A percentile compares a stretch with the other conserved stretches of the same genome.
Evolutionary conservation across 345 rosid genomes (phyloP).

Genomic region (Gossypium australe): DNA sequence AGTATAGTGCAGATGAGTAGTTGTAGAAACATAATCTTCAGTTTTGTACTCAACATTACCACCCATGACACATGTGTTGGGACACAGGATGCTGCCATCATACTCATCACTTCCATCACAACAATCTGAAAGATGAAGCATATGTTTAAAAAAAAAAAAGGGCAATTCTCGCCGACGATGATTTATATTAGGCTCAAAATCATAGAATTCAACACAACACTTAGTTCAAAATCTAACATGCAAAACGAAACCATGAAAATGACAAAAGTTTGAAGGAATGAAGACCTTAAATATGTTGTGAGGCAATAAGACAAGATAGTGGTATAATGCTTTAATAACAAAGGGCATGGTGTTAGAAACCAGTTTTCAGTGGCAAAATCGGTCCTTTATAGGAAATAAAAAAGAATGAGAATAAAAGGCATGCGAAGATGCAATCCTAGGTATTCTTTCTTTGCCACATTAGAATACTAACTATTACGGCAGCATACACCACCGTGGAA

Average conservation of each 20-base stretch:
- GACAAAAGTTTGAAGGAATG: background rate
- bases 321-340: background rate
- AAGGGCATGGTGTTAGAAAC: background rate
- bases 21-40: slow-evolving; percentile 25
- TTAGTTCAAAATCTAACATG: background rate
- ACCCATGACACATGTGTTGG: slow-evolving; percentile 61
- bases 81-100: slow-evolving; percentile 38
- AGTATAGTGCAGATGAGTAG: slow-evolving; percentile 13
- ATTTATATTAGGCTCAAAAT: background rate
- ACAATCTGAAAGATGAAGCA: slow-evolving; percentile 38
- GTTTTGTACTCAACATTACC: slow-evolving; percentile 57
- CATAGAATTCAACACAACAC: background rate
- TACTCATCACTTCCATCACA: slow-evolving; percentile 82
- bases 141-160: background rate
- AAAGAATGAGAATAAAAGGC: background rate
- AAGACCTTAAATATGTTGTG: background rate
- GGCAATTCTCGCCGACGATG: background rate
- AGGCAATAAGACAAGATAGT: background rate
- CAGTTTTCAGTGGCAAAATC: background rate
- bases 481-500: background rate
- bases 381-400: background rate
- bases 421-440: slow-evolving; percentile 3
- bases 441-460: background rate
- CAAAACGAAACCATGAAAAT: background rate
- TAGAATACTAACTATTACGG: background rate